Evolutionary conservation across 129 eudicot genomes (phyloP).

Genomic region (Apium graveolens): DNA sequence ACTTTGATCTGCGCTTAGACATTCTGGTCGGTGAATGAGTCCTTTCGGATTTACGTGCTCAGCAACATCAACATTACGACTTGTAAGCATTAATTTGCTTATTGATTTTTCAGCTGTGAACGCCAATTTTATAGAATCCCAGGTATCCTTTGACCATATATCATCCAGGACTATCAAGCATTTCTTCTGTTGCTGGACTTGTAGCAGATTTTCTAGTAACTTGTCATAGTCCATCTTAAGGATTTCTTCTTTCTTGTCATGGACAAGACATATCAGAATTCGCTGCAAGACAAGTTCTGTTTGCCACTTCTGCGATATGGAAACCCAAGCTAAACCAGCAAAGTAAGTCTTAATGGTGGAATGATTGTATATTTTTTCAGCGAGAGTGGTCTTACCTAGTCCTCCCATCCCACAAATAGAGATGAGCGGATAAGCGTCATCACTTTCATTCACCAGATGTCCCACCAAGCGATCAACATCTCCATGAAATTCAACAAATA

Average conservation of each 20-base stretch:
- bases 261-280: not conserved
- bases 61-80: too few relatives aligned
- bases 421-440: not conserved
- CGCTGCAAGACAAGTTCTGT: not conserved
- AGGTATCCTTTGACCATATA: not conserved
- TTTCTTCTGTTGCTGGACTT: not conserved
- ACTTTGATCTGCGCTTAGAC: too few relatives aligned
- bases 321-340: not conserved
- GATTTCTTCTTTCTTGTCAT: not conserved
- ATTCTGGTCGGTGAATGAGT: too few relatives aligned
- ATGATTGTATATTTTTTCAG: not conserved
- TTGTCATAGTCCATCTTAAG: not conserved
- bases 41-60: too few relatives aligned
- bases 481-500: not conserved
- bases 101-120: not conserved
- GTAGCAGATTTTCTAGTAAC: not conserved
- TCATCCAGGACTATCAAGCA: not conserved
- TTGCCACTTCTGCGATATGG: not conserved
- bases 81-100: slow-evolving; percentile 1
- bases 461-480: not conserved
- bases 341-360: not conserved
- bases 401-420: not conserved
- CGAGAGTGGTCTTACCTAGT: not conserved
- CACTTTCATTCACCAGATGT: not conserved
- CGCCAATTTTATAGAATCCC: not conserved